Percentiles rank a stretch among this genome's conserved stretches.
Evolutionary conservation across 352 stramenopile genomes (phyloP).

Genomic region (Pseudoperonospora humuli): DNA sequence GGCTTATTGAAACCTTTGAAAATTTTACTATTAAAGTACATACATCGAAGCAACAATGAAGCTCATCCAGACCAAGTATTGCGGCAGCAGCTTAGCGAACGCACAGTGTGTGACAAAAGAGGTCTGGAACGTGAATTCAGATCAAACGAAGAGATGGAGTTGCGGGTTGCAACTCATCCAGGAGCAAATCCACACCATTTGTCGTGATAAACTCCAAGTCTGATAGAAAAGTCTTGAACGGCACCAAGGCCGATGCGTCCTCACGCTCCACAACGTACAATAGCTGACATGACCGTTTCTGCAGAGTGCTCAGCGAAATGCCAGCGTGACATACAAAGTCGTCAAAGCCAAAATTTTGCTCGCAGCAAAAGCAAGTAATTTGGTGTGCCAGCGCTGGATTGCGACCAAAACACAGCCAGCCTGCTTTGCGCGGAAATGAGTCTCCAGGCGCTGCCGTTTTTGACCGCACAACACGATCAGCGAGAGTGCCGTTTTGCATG

Average conservation of each 20-base stretch:
- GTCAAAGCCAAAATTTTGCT: slow-evolving; percentile 10
- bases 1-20: too few relatives aligned
- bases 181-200: neutral
- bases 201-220: slow-evolving; percentile 5
- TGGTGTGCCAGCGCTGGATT: neutral
- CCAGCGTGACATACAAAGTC: slow-evolving; percentile 20
- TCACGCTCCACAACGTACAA: slow-evolving; percentile 21
- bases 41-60: too few relatives aligned
- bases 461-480: slow-evolving; percentile 14
- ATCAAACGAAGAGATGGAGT: neutral
- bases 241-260: slow-evolving; percentile 16
- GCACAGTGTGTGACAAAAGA: too few relatives aligned
- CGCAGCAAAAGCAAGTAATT: slow-evolving; percentile 19
- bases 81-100: too few relatives aligned
- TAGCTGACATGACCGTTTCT: slow-evolving; percentile 9
- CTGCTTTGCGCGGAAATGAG: slow-evolving; percentile 25
- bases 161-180: neutral
- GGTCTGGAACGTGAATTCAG: too few relatives aligned
- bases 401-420: slow-evolving; percentile 20
- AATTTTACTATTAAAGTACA: too few relatives aligned
- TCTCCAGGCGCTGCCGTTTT: slow-evolving; percentile 12
- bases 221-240: slow-evolving; percentile 11
- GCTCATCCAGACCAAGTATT: too few relatives aligned
- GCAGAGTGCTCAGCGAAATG: slow-evolving; percentile 11
- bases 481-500: slow-evolving; percentile 25